Conservation (phyloP, 2,329 filamentous ascomycete genomes). For the Clonostachys rosea region DNA sequence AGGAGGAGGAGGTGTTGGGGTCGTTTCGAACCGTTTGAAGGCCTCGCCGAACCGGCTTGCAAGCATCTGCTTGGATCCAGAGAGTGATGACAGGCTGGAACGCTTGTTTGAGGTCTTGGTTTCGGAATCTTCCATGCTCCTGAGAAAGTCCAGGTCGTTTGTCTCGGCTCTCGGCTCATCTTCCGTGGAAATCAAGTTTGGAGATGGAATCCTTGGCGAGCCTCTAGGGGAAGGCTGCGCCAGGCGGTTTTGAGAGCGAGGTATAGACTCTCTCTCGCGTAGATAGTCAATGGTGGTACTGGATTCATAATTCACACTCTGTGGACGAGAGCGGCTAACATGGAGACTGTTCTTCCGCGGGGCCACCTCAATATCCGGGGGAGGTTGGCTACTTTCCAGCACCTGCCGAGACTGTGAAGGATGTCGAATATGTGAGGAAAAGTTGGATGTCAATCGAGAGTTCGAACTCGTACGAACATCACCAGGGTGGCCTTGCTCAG, state of each 20-base stretch:
- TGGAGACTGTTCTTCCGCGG: neutral
- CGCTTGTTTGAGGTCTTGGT: constrained; percentile 54
- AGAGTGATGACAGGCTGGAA: constrained; percentile 66
- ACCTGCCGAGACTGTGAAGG: constrained; percentile 58
- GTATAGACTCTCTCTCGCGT: constrained; percentile 64
- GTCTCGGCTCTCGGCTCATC: constrained; percentile 36
- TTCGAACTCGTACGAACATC: constrained; percentile 10
- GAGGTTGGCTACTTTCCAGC: constrained; percentile 65
- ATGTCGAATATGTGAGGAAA: constrained; percentile 10
- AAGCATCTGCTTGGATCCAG: constrained; percentile 74
- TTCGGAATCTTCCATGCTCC: constrained; percentile 65
- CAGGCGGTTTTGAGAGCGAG: constrained; percentile 27
- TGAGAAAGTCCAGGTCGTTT: constrained; percentile 76
- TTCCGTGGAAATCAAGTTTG: constrained; percentile 27
- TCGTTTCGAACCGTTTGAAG: constrained; percentile 82
- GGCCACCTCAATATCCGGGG: constrained; percentile 50
- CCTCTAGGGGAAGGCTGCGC: constrained; percentile 5
- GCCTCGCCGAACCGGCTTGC: constrained; percentile 88
- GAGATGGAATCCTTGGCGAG: constrained; percentile 27
- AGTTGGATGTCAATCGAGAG: constrained; percentile 13
- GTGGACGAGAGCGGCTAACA: constrained; percentile 57
- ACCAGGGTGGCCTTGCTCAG: constrained; percentile 7
- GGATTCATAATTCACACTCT: constrained; percentile 78
- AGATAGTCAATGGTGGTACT: constrained; percentile 70
- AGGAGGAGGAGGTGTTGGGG: constrained; percentile 45